Conservation (phyloP, 176 grass and related monocot species). For the Musa itinerans region DNA sequence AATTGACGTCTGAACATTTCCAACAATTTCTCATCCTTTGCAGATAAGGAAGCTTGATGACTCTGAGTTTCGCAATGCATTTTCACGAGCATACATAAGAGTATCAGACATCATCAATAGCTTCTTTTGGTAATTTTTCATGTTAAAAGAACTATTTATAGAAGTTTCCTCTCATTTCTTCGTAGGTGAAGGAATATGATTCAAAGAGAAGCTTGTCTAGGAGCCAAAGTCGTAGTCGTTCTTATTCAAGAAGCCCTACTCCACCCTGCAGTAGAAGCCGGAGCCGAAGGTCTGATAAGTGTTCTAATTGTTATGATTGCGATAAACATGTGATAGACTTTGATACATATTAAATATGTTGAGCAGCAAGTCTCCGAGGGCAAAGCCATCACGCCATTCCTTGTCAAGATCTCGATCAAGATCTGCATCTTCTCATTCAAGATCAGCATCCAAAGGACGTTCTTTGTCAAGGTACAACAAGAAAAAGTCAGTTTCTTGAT, state of each 20-base stretch:
- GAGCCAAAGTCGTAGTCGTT: constrained; percentile 43
- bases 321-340: background rate
- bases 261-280: constrained; percentile 12
- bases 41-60: constrained; percentile 95
- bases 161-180: constrained; percentile 8
- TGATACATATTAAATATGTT: constrained; percentile 5
- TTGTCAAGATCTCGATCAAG: constrained; percentile 49
- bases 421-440: constrained; percentile 51
- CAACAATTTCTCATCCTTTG: background rate
- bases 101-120: constrained; percentile 25
- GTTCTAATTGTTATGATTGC: background rate
- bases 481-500: no score
- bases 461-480: constrained; percentile 40
- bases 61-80: constrained; percentile 92
- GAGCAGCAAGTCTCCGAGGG: constrained; percentile 51
- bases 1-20: background rate
- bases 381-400: constrained; percentile 25
- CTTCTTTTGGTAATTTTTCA: constrained; percentile 3
- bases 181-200: constrained; percentile 82
- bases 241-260: constrained; percentile 50
- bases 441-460: constrained; percentile 37
- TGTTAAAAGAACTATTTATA: background rate
- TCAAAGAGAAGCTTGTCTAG: constrained; percentile 33
- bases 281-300: constrained; percentile 24
- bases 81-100: constrained; percentile 82